phyloP scores from a whole-genome alignment of 1,284 basidiomycete genomes.

The Trametes hirsuta region DNA sequence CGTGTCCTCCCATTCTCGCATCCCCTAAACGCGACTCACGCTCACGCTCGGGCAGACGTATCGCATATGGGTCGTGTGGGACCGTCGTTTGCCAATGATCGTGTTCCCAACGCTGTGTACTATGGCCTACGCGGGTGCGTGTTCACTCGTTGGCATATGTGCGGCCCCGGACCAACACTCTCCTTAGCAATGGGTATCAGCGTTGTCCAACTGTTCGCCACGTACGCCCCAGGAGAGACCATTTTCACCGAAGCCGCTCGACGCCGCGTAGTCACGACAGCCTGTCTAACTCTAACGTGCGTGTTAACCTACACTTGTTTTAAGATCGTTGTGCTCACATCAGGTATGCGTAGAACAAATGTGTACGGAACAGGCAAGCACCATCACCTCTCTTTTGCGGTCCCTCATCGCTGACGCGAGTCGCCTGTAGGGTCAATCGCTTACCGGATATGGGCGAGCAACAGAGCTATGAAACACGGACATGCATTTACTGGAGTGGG shows the following conservation, averaged over 20 bases:
- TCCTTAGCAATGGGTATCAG: slow-evolving; percentile 16
- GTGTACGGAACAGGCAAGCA: slow-evolving; percentile 18
- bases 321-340: not conserved
- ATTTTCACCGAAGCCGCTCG: slow-evolving; percentile 17
- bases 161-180: not conserved
- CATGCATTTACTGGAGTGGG: slow-evolving; percentile 5
- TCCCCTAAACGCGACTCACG: not conserved
- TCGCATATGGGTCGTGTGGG: slow-evolving; percentile 26
- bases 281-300: slow-evolving; percentile 17
- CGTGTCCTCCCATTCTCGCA: not conserved
- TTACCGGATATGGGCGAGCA: slow-evolving; percentile 23
- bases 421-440: slow-evolving; percentile 12
- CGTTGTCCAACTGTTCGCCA: slow-evolving; percentile 16
- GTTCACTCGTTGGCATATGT: not conserved
- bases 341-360: slow-evolving; percentile 9
- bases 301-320: not conserved
- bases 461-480: slow-evolving; percentile 15
- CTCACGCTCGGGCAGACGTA: slow-evolving; percentile 11
- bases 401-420: not conserved
- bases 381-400: too few relatives aligned
- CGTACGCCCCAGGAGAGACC: slow-evolving; percentile 13
- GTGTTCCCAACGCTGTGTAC: slow-evolving; percentile 21
- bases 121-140: slow-evolving; percentile 10
- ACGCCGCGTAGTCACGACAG: slow-evolving; percentile 17
- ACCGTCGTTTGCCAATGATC: slow-evolving; percentile 11